phyloP scores from a whole-genome alignment of 208 protist genomes.

The Acanthamoeba polyphaga region DNA sequence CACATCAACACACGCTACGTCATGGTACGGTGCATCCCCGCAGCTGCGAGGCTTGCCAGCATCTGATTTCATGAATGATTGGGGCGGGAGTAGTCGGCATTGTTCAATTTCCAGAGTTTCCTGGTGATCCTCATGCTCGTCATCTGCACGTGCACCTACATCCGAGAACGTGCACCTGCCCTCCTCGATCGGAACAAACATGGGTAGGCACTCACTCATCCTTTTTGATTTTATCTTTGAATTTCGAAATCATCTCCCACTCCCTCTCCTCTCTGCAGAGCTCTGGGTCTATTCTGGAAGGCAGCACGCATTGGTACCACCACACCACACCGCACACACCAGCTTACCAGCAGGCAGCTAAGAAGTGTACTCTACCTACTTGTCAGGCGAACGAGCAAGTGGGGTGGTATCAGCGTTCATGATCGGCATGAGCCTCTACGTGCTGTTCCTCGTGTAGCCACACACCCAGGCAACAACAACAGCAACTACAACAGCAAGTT shows the following conservation, averaged over 20 bases:
- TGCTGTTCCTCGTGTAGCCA: slow-evolving; percentile 34
- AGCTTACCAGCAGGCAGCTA: neutral
- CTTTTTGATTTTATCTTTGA: neutral
- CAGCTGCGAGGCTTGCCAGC: neutral
- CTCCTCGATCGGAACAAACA: slow-evolving; percentile 58
- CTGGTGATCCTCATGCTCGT: slow-evolving; percentile 54
- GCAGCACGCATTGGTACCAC: slow-evolving; percentile 69
- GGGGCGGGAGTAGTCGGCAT: neutral
- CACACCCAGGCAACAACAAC: no score
- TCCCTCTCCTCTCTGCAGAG: neutral
- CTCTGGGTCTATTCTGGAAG: slow-evolving; percentile 58
- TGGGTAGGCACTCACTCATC: neutral
- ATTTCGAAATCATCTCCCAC: neutral
- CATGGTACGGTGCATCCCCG: no score
- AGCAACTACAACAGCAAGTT: no score
- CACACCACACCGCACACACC: neutral
- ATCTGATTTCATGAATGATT: neutral
- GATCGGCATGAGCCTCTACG: slow-evolving; percentile 70
- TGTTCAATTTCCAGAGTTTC: slow-evolving; percentile 74
- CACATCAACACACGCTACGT: no score
- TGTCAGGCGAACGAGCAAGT: slow-evolving; percentile 42
- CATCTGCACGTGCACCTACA: slow-evolving; percentile 67
- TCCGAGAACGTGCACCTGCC: slow-evolving; percentile 45
- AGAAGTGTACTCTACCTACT: neutral
- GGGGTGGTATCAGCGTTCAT: slow-evolving; percentile 40